Conservation (phyloP, 352 stramenopile genomes). For the Phytophthora idaei region DNA sequence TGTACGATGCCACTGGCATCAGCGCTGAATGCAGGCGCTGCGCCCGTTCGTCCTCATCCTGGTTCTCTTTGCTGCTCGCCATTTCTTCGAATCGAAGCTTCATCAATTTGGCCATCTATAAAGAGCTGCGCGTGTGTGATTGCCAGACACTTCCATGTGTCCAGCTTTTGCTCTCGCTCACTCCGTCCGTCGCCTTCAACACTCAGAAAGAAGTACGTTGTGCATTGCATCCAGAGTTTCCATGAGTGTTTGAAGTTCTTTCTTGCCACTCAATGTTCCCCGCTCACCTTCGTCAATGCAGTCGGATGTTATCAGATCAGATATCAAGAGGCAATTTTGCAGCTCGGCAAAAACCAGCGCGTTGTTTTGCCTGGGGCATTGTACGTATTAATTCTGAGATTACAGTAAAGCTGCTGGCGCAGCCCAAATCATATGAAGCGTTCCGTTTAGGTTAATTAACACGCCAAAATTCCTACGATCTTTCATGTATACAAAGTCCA, state of each 20-base stretch:
- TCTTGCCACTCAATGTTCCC: slow-evolving; percentile 49
- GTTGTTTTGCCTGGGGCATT: too few species aligned
- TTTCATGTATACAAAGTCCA: too few species aligned
- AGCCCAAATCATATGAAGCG: too few species aligned
- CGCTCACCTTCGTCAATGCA: slow-evolving; percentile 55
- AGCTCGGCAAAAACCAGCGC: too few species aligned
- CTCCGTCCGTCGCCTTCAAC: slow-evolving; percentile 8
- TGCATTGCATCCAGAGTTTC: slow-evolving; percentile 46
- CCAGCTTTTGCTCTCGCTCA: slow-evolving; percentile 26
- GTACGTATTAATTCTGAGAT: too few species aligned
- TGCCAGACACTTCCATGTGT: slow-evolving; percentile 60
- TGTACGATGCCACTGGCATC: slow-evolving; percentile 68
- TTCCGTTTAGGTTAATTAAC: too few species aligned
- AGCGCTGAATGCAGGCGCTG: slow-evolving; percentile 42
- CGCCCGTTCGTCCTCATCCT: slow-evolving; percentile 9
- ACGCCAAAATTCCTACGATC: too few species aligned
- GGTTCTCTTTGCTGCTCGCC: slow-evolving; percentile 14
- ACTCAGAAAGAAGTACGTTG: slow-evolving; percentile 24
- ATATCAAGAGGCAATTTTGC: slow-evolving; percentile 38
- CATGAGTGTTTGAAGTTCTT: slow-evolving; percentile 60
- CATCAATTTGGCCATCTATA: slow-evolving; percentile 74
- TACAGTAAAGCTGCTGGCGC: too few species aligned
- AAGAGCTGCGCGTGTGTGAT: slow-evolving; percentile 73
- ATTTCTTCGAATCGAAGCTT: slow-evolving; percentile 54
- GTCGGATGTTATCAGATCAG: slow-evolving; percentile 43